Base-by-base conservation (phyloP, 768 basidiomycete genomes). In the Boletellus emodensis region DNA sequence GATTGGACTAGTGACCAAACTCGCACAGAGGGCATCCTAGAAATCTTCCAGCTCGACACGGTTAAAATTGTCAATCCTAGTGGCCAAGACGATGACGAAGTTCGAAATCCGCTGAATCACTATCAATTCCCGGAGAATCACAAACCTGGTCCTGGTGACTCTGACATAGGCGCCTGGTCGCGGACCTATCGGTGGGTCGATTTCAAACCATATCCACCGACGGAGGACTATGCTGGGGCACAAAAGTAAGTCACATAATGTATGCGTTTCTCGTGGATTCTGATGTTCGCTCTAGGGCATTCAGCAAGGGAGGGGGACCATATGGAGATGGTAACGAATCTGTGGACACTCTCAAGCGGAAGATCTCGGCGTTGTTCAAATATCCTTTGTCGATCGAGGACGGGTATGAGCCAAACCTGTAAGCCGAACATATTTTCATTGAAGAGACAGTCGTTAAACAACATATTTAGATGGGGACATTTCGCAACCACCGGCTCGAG, bases 341-440 rank as follows among this genome's bases (percentile, higher is more conserved):
- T 22, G 36, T 58, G 4, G 15, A 9, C 28, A 54, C 59, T 56
- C 55, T 60, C 10, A 61, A 56, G 39, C 26, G 2, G 30, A 60
- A 60, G 22, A 39, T 60, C 1, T 42, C 47, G 17, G 47, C 17
- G 11, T 40, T 60, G 6, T 60, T 60, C 24, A 51, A 49, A 2
- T 61, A 58, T 15, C 52, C 57, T 32, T 38, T 60, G 20, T 54
- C 55, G 3, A 44, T 52, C 1, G 0, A 26, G 2, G 55, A 60
- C 14, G 30, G 30, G 30, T 60, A 61, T 6, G 52, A 48, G 8
- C 48, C 59, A 1, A 61, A 60, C 48, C 43, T 60, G 59, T 60
- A 44, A 36, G 59, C 46, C 28, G 4, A 1, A 40, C 17, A 4
- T 14, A 10, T 4, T 2, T 1, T 18, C 30, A 30, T n/a, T n/a